A percentile compares a stretch with the other conserved stretches of the same genome.
Evolutionary conservation across 805 yeast species (phyloP).

Genomic region (Saccharomyces paradoxus): DNA sequence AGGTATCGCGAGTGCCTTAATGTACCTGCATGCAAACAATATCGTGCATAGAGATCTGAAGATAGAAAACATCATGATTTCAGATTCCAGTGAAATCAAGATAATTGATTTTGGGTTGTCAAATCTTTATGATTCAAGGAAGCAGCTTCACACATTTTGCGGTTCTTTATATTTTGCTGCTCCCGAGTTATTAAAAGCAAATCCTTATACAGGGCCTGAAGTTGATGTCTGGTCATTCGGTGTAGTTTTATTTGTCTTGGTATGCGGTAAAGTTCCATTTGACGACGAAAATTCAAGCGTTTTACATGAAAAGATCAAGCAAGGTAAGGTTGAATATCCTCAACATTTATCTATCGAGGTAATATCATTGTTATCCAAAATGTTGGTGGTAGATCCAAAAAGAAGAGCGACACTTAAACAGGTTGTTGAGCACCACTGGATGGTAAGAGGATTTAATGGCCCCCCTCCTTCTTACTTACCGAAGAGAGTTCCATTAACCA

Average conservation of each 20-base stretch:
- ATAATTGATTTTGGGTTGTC: constrained; percentile 95
- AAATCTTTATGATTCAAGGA: constrained; percentile 66
- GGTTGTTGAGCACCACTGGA: constrained; percentile 88
- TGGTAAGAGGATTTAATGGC: constrained; percentile 76
- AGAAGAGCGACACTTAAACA: constrained; percentile 74
- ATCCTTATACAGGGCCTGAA: constrained; percentile 92
- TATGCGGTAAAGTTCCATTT: constrained; percentile 96
- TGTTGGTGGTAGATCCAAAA: constrained; percentile 85
- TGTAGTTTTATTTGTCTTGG: constrained; percentile 86
- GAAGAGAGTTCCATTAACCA: constrained; percentile 56
- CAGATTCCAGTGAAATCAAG: constrained; percentile 87
- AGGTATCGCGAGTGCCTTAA: constrained; percentile 88
- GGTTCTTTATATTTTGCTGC: constrained; percentile 98
- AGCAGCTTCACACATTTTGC: constrained; percentile 83
- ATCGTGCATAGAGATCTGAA: constrained; percentile 95
- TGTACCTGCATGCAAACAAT: constrained; percentile 87
- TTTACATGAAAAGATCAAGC: constrained; percentile 86
- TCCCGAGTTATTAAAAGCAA: constrained; percentile 87
- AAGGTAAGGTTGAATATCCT: constrained; percentile 90
- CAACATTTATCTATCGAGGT: constrained; percentile 71
- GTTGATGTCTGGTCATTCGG: constrained; percentile 99
- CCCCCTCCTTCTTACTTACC: constrained; percentile 70
- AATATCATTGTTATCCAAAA: constrained; percentile 67
- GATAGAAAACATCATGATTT: constrained; percentile 92
- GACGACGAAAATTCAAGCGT: constrained; percentile 91